Base-by-base conservation (phyloP, 1,284 basidiomycete genomes). In the Agroathelia rolfsii region DNA sequence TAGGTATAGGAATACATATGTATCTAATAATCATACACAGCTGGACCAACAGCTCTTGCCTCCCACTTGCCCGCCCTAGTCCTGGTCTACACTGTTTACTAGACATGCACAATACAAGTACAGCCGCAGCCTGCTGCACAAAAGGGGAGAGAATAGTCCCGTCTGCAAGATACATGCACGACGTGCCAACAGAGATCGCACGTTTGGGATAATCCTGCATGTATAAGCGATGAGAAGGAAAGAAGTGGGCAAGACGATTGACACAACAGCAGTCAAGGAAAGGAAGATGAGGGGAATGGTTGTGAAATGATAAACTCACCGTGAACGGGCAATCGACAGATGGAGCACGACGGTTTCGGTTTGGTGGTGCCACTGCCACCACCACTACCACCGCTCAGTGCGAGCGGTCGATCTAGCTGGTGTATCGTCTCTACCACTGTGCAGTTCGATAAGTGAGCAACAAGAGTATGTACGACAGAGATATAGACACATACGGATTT, bases 241-340 rank as follows among this genome's bases (percentile, higher is more conserved):
- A n/a, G n/a, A n/a, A n/a, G n/a, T n/a, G n/a, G n/a, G n/a, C n/a
- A n/a, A n/a, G n/a, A n/a, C n/a, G n/a, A n/a, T n/a, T n/a, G n/a
- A n/a, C 1, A 12, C 3, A 16, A 23, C 9, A n/a, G 3, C 12
- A 32, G 10, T 24, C 30, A 32, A 13, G 4, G 12, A 13, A n/a
- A 16, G 13, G 14, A 10, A 11, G 6, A n/a, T n/a, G n/a, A n/a
- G n/a, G n/a, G n/a, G n/a, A n/a, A n/a, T n/a, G n/a, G n/a, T n/a
- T n/a, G n/a, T n/a, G n/a, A n/a, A n/a, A n/a, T n/a, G n/a, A n/a
- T n/a, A n/a, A 5, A 54, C 66, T 27, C 43, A 77, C 85, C 84
- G 68, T 75, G 82, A 37, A 86, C 74, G 3, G 84, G 80, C 12
- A 87, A 62, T 25, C 84, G 69, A 52, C 86, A 89, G 20, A 86